These are phyloP conservation scores for Carex sylvatica DNA, from an alignment of 202 grass and related monocot species.

Conservation along the genomic window DNA sequence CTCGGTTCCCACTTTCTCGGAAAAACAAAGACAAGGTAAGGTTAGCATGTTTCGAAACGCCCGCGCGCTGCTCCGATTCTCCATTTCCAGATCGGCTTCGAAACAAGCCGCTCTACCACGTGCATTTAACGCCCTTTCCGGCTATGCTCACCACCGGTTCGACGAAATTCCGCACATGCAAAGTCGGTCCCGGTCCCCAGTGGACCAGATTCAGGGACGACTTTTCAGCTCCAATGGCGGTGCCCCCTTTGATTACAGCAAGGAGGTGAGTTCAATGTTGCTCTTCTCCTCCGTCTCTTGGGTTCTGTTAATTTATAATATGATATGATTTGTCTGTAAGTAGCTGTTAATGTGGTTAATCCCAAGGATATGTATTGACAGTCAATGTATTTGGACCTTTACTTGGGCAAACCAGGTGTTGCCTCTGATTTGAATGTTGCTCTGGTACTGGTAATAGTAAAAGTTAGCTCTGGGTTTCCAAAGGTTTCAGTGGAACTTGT, in stretches of 20 bases:
- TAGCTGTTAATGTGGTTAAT: neutral
- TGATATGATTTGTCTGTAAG: neutral
- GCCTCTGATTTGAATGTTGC: neutral
- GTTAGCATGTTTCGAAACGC: conserved; percentile 47
- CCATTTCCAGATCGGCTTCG: conserved; percentile 31
- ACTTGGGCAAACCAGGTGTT: neutral
- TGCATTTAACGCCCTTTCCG: neutral
- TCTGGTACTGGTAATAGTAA: neutral
- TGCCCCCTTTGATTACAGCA: conserved; percentile 30
- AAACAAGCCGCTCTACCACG: neutral
- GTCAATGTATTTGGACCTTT: neutral
- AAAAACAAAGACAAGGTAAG: neutral
- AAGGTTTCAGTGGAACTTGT: neutral
- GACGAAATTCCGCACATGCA: neutral
- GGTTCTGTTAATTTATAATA: neutral
- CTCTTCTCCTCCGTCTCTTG: neutral
- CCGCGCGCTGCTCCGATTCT: conserved; percentile 48
- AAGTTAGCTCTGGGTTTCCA: neutral
- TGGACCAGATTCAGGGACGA: conserved; percentile 12
- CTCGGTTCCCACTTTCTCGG: neutral
- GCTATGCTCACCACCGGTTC: conserved; percentile 6
- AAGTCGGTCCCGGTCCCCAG: neutral
- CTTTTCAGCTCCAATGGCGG: conserved; percentile 31
- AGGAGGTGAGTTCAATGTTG: conserved; percentile 50
- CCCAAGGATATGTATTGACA: neutral